Evolutionary conservation across 768 basidiomycete species (phyloP).

Genomic region (Tubosaeta sp.): DNA sequence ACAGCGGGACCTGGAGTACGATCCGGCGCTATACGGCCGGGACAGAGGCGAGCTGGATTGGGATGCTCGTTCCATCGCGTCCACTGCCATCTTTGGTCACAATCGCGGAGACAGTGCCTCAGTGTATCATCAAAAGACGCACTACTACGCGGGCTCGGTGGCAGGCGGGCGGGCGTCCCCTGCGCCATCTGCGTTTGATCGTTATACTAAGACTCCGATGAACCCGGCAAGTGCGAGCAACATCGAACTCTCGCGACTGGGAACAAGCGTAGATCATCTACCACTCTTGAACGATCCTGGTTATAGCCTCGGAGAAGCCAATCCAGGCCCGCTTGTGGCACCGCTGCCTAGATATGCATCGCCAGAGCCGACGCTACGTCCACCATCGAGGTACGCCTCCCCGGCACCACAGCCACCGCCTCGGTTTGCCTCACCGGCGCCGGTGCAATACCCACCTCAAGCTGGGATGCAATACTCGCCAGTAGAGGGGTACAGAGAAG

Average conservation of each 20-base stretch:
- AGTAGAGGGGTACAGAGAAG: slow-evolving; percentile 46
- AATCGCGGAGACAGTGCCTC: slow-evolving; percentile 33
- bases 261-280: slow-evolving; percentile 48
- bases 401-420: slow-evolving; percentile 25
- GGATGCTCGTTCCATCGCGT: slow-evolving; percentile 76
- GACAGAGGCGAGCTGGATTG: slow-evolving; percentile 86
- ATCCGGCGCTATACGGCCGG: slow-evolving; percentile 70
- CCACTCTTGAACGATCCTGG: slow-evolving; percentile 47
- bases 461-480: slow-evolving; percentile 22
- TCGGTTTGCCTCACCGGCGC: slow-evolving; percentile 37
- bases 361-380: slow-evolving; percentile 12
- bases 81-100: slow-evolving; percentile 48
- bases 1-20: slow-evolving; percentile 78
- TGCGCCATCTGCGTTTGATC: slow-evolving; percentile 48
- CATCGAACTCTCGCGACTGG: slow-evolving; percentile 56
- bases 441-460: slow-evolving; percentile 38
- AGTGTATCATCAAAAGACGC: slow-evolving; percentile 39
- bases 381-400: slow-evolving; percentile 30
- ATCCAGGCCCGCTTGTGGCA: slow-evolving; percentile 13
- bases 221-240: slow-evolving; percentile 29
- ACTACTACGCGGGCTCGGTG: slow-evolving; percentile 35
- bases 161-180: slow-evolving; percentile 36
- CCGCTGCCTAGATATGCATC: slow-evolving; percentile 26
- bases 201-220: slow-evolving; percentile 48
- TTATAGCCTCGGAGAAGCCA: slow-evolving; percentile 13